Percentiles rank a stretch among this genome's conserved stretches.
Conservation (phyloP, 352 stramenopile species). For the Globisporangium paroecandrum region DNA sequence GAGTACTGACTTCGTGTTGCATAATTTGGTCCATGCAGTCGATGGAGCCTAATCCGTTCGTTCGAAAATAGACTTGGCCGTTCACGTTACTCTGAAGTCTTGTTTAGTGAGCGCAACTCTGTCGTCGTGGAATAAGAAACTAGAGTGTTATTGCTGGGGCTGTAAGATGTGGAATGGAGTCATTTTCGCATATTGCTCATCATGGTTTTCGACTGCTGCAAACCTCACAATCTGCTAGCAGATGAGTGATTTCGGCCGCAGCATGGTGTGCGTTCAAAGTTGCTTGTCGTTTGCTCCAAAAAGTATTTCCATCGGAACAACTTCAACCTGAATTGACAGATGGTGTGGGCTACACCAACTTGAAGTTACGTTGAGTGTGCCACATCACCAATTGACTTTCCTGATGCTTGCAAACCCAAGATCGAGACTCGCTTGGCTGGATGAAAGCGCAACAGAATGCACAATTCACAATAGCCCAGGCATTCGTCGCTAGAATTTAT, state of each 20-base stretch:
- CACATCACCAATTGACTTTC: neutral
- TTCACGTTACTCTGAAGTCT: no score
- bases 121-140: neutral
- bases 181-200: neutral
- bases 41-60: no score
- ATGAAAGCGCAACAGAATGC: no score
- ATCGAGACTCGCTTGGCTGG: neutral
- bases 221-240: neutral
- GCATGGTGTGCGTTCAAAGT: neutral
- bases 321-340: neutral
- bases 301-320: neutral
- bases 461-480: no score
- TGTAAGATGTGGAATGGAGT: neutral
- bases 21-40: no score
- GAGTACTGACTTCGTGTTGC: neutral
- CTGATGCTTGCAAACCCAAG: neutral
- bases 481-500: no score
- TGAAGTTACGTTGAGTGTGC: neutral
- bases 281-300: neutral
- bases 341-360: neutral
- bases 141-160: neutral
- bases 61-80: no score
- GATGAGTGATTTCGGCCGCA: neutral
- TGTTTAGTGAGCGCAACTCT: neutral
- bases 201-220: neutral